Evolutionary conservation across 345 rosid species (phyloP), one percentile per base, ranked within the genome.

Genomic region (Linum tenue): DNA sequence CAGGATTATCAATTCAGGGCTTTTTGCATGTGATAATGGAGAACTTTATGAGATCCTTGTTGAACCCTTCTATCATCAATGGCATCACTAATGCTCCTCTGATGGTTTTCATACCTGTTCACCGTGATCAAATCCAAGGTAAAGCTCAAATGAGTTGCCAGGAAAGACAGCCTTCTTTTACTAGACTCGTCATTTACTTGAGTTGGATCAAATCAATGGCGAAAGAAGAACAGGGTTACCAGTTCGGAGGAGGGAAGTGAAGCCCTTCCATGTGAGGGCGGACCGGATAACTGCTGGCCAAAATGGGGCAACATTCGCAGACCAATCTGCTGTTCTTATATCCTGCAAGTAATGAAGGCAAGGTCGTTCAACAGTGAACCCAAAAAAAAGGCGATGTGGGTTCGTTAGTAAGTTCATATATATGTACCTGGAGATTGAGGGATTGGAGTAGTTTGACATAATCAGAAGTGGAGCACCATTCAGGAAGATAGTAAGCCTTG

Each of bases 201-300:
- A 22, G 31, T 22, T 22, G 31, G 31, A 22, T 22, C 31, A 22
- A 22, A 22, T 22, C 31, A 39, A 9, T 15, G 15, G 2, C 5
- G 40, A 43, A 36, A 63, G 12, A 16, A 44, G 40, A 59, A 3
- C 5, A 67, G 39, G 59, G 68, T 74, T 79, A 83, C 98, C 98
- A 66, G 81, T 82, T 16, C 84, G 81, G 48, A 87, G 72, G 53
- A 92, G 75, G 11, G 97, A 92, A 7, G 77, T 70, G 37, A 92
- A 60, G 36, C 95, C 98, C 42, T 87, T 92, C 97, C 95, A 92
- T 2, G 97, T 84, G 36, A 87, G 67, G 35, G 92, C 95, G 0
- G 97, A 85, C 60, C 77, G 79, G 43, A 89, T 76, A 59, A 89
- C 98, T 1, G 96, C 98, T 0, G 98, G 96, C 98, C 97, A 92